phyloP scores from a whole-genome alignment of 768 basidiomycete genomes.

The Cubamyces sp. region DNA sequence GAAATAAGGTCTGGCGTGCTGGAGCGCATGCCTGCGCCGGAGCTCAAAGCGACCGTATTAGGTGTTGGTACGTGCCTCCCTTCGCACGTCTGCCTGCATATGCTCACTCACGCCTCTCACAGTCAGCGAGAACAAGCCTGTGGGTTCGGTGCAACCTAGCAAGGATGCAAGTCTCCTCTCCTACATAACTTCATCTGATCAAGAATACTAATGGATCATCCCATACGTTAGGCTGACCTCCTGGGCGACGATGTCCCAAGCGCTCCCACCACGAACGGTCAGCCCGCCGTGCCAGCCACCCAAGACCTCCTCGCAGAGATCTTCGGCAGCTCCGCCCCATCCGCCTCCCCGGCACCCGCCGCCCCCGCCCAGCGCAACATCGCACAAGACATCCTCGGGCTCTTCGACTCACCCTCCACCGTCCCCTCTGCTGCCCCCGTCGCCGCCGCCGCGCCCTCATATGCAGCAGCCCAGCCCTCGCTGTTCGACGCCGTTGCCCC shows the following conservation, averaged over 20 bases:
- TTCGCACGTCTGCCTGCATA: background rate
- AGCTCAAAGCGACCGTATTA: conserved; percentile 96
- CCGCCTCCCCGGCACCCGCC: conserved; percentile 32
- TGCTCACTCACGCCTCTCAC: conserved; percentile 18
- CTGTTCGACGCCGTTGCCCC: conserved; percentile 9
- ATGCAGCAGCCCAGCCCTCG: conserved; percentile 9
- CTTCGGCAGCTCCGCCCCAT: conserved; percentile 64
- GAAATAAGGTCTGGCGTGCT: conserved; percentile 83
- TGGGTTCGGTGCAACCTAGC: conserved; percentile 82
- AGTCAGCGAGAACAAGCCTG: conserved; percentile 97
- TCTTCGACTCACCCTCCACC: conserved; percentile 55
- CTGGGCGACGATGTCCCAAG: conserved; percentile 74
- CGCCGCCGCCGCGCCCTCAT: background rate
- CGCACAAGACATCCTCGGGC: conserved; percentile 88
- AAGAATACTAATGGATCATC: background rate
- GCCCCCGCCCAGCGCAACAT: conserved; percentile 51
- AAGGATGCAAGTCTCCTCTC: conserved; percentile 59
- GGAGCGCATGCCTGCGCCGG: conserved; percentile 99
- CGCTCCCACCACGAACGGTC: conserved; percentile 44
- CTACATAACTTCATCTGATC: conserved; percentile 9
- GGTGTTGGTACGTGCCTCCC: conserved; percentile 68
- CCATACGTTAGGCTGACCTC: conserved; percentile 58
- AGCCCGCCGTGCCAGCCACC: conserved; percentile 55
- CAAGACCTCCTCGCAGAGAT: conserved; percentile 93
- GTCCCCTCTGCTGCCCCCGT: conserved; percentile 22